Evolutionary conservation across 352 stramenopile species (phyloP).

Genomic region (Phytophthora syringae): DNA sequence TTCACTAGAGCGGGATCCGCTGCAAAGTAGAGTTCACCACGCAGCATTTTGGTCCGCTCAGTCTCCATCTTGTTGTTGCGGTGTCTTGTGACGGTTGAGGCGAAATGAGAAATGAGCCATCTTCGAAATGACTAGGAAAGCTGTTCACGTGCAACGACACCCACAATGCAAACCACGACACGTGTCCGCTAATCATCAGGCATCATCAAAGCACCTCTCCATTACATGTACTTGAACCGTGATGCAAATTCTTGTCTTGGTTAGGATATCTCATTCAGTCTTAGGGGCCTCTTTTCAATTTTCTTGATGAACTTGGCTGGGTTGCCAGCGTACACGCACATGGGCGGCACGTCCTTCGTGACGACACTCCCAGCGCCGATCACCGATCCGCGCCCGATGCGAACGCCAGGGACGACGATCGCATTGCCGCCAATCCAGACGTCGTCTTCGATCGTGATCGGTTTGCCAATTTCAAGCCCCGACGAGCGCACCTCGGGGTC

Average conservation of each 20-base stretch:
- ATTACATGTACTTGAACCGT: no score
- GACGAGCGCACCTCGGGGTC: conserved; percentile 44
- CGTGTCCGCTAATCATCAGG: no score
- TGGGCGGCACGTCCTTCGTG: conserved; percentile 73
- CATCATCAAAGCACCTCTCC: no score
- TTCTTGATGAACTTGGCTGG: conserved; percentile 78
- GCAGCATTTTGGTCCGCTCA: conserved; percentile 71
- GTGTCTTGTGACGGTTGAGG: conserved; percentile 12
- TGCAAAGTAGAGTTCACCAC: conserved; percentile 60
- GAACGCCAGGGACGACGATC: conserved; percentile 66
- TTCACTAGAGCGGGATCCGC: conserved; percentile 44
- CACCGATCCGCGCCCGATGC: conserved; percentile 59
- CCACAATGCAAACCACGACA: neutral
- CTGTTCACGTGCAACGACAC: neutral
- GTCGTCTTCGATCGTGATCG: conserved; percentile 84
- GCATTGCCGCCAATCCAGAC: conserved; percentile 81
- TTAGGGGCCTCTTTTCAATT: no score
- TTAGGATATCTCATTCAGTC: no score
- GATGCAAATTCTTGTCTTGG: no score
- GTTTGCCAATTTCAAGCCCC: conserved; percentile 48
- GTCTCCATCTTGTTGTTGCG: conserved; percentile 19
- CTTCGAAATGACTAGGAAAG: neutral
- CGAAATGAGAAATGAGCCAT: conserved; percentile 21
- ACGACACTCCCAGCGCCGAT: conserved; percentile 84
- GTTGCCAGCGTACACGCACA: conserved; percentile 68